Conservation (phyloP, 176 grass and related monocot genomes). For the Sorghum bicolor region DNA sequence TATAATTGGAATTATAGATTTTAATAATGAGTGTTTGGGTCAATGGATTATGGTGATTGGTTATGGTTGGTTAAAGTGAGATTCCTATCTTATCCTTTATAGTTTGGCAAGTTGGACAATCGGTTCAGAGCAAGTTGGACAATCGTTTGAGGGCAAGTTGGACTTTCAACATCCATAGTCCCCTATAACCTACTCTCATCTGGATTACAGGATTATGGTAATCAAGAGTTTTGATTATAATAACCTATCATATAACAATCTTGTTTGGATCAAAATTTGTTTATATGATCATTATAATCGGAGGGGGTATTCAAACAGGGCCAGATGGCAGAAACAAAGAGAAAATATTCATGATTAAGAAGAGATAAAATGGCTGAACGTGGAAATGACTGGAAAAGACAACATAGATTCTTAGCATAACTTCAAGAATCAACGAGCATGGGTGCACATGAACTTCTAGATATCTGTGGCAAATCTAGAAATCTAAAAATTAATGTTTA, state of each 20-base stretch:
- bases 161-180: too few species aligned
- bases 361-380: background rate
- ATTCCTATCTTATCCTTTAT: background rate
- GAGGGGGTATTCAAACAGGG: too few species aligned
- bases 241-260: background rate
- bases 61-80: background rate
- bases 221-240: background rate
- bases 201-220: too few species aligned
- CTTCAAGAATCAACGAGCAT: background rate
- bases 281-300: too few species aligned
- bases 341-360: background rate
- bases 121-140: too few species aligned
- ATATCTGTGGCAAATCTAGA: background rate
- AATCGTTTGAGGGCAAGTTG: too few species aligned
- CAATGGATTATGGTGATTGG: too few species aligned
- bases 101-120: too few species aligned
- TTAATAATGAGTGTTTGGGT: background rate
- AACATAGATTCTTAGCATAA: background rate
- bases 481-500: background rate
- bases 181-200: too few species aligned
- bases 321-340: background rate
- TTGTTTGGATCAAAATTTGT: too few species aligned
- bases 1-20: background rate
- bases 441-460: background rate
- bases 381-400: background rate